Percentiles rank a stretch among this genome's conserved stretches.
Conservation (phyloP, 805 yeast genomes). For the Ogataea henricii region DNA sequence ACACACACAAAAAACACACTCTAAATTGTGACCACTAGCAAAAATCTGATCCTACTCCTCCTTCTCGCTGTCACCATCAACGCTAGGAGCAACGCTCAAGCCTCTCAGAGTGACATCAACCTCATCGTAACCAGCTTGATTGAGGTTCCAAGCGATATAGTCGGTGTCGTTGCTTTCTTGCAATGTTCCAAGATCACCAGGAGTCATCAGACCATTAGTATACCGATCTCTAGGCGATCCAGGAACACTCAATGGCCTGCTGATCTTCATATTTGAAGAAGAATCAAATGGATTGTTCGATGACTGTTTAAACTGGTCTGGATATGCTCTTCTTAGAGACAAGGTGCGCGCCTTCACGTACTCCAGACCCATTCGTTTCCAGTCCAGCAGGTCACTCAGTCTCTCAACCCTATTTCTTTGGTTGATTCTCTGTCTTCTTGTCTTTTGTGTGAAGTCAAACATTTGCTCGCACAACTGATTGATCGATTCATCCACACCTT, state of each 20-base stretch:
- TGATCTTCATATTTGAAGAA: constrained; percentile 60
- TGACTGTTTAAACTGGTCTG: constrained; percentile 66
- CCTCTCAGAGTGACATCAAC: constrained; percentile 40
- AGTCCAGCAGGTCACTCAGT: constrained; percentile 86
- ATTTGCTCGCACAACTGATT: constrained; percentile 86
- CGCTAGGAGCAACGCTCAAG: constrained; percentile 39
- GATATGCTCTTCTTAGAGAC: constrained; percentile 91
- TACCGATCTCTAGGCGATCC: constrained; percentile 86
- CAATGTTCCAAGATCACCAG: constrained; percentile 95
- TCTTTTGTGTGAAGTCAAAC: constrained; percentile 85
- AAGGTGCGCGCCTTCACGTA: constrained; percentile 92
- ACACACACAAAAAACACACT: constrained; percentile 1
- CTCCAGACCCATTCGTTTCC: constrained; percentile 98
- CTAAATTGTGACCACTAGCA: background rate
- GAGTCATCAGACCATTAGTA: constrained; percentile 73
- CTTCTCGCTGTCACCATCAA: constrained; percentile 29
- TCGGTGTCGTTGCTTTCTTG: constrained; percentile 90
- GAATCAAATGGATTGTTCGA: constrained; percentile 39
- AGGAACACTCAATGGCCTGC: constrained; percentile 94
- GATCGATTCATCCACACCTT: constrained; percentile 89
- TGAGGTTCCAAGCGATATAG: constrained; percentile 61
- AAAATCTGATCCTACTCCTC: constrained; percentile 9
- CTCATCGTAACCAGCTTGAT: constrained; percentile 43
- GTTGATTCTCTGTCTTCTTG: constrained; percentile 95
- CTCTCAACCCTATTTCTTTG: constrained; percentile 97